Evolutionary conservation across 2,329 filamentous ascomycete species (phyloP).

Genomic region (Xylariales sp.): DNA sequence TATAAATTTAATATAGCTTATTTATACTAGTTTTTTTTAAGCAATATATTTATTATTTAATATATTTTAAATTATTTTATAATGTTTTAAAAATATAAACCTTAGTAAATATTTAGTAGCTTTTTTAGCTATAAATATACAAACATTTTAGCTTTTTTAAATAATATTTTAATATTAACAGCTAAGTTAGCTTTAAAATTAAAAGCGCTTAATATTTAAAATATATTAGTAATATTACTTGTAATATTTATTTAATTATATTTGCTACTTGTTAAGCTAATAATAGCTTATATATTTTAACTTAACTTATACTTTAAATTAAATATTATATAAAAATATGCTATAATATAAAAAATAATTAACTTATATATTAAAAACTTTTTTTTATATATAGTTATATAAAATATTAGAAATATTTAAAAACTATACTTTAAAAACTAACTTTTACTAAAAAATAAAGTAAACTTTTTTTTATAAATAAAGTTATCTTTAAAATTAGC

Average conservation of each 20-base stretch:
- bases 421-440: background rate
- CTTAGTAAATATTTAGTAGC: background rate
- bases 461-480: background rate
- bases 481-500: background rate
- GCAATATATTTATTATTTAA: background rate
- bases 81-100: background rate
- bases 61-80: background rate
- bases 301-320: too few species aligned
- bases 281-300: background rate
- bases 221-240: background rate
- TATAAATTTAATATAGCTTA: background rate
- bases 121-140: background rate
- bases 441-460: background rate
- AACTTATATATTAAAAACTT: background rate
- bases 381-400: background rate
- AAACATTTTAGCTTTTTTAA: background rate
- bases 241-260: conserved; percentile 1
- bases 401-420: background rate
- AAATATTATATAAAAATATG: background rate
- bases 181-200: background rate
- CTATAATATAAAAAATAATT: background rate
- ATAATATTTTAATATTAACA: background rate
- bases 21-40: conserved; percentile 2
- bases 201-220: background rate
- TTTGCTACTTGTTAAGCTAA: background rate